Evolutionary conservation across 1,284 basidiomycete species (phyloP).

Genomic region (Trichosporon coremiiforme): DNA sequence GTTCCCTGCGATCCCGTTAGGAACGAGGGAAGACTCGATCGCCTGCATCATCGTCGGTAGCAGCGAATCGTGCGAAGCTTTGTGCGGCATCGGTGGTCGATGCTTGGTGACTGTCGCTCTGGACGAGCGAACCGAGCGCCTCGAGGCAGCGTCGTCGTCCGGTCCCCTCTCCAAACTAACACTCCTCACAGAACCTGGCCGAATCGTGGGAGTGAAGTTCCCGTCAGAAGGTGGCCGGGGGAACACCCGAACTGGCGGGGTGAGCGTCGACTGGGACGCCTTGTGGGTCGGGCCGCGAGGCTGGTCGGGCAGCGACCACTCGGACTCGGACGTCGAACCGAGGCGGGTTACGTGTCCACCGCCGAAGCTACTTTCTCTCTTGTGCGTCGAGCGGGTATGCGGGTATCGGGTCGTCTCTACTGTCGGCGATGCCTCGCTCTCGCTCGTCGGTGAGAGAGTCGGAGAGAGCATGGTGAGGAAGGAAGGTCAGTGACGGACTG

Average conservation of each 20-base stretch:
- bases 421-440: background rate
- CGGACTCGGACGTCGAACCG: constrained; percentile 14
- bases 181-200: constrained; percentile 29
- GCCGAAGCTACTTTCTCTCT: background rate
- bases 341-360: constrained; percentile 8
- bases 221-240: constrained; percentile 18
- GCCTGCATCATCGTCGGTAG: constrained; percentile 17
- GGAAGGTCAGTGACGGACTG: background rate
- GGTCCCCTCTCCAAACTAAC: constrained; percentile 21
- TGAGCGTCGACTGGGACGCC: constrained; percentile 13
- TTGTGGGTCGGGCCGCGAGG: background rate
- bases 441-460: background rate
- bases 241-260: constrained; percentile 20
- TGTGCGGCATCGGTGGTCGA: constrained; percentile 3
- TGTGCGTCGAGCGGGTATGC: background rate
- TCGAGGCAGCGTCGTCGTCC: constrained; percentile 26
- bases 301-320: constrained; percentile 16
- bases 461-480: constrained; percentile 5
- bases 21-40: background rate
- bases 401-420: background rate
- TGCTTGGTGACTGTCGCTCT: constrained; percentile 11
- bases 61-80: constrained; percentile 15
- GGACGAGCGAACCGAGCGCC: constrained; percentile 26
- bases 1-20: background rate
- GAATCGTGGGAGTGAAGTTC: constrained; percentile 22